These are phyloP conservation scores for Gracilaria domingensis DNA, from an alignment of 23 red algal species.

Conservation along the genomic window DNA sequence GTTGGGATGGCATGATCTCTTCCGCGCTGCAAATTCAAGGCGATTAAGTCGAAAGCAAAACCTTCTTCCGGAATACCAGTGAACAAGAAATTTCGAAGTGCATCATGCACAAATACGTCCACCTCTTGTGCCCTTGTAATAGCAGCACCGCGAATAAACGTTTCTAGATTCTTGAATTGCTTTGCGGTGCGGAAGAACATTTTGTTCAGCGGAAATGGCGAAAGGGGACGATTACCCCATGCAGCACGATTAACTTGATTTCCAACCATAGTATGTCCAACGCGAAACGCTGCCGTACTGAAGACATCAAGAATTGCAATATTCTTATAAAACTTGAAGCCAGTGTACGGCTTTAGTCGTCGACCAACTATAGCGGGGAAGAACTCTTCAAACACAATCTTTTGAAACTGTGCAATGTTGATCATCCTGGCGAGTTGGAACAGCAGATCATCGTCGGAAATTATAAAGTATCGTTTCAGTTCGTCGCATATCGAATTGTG, in stretches of 20 bases:
- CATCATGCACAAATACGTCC: conserved; percentile 59
- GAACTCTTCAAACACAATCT: conserved; percentile 63
- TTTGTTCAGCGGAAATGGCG: conserved; percentile 21
- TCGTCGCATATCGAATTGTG: conserved; percentile 48
- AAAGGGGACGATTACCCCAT: conserved; percentile 8
- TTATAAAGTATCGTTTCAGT: conserved; percentile 20
- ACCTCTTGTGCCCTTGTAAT: conserved; percentile 56
- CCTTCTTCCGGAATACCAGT: conserved; percentile 56
- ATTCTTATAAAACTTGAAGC: conserved; percentile 42
- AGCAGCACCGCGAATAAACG: conserved; percentile 45
- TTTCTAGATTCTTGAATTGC: conserved; percentile 39
- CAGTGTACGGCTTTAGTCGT: conserved; percentile 25
- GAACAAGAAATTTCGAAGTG: conserved; percentile 71
- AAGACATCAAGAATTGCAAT: conserved; percentile 55
- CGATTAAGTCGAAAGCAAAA: conserved; percentile 63
- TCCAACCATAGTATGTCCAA: conserved; percentile 79
- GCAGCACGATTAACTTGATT: conserved; percentile 34
- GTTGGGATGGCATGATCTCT: conserved; percentile 66
- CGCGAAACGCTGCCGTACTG: conserved; percentile 67
- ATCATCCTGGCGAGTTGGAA: conserved; percentile 64
- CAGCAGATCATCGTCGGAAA: conserved; percentile 48
- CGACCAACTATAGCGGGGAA: conserved; percentile 57
- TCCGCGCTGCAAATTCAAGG: conserved; percentile 74
- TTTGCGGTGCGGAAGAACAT: conserved; percentile 66
- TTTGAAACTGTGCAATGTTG: conserved; percentile 65